Percentiles rank a stretch among this genome's conserved stretches.
Conservation (phyloP, 2,329 filamentous ascomycete genomes). For the Chrysosporium keratinophilum region DNA sequence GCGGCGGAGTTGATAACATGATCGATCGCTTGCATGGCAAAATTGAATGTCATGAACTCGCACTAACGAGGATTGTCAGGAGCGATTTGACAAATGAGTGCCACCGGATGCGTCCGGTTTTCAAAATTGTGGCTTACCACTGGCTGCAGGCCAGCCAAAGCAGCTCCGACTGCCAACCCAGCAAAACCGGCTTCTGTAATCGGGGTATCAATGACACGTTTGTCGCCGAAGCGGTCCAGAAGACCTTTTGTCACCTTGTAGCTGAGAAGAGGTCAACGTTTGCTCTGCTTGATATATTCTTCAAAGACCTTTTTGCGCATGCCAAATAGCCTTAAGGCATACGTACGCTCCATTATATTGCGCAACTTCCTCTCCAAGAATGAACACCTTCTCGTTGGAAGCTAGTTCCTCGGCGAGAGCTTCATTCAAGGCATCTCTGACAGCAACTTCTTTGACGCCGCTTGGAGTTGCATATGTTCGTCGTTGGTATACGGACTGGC, state of each 20-base stretch:
- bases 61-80: slow-evolving; percentile 44
- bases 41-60: slow-evolving; percentile 99
- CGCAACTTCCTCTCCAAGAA: slow-evolving; percentile 95
- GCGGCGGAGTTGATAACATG: slow-evolving; percentile 98
- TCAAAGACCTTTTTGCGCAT: too few species aligned
- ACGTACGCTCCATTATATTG: slow-evolving; percentile 92
- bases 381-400: slow-evolving; percentile 84
- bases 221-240: slow-evolving; percentile 91
- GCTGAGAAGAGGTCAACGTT: slow-evolving; percentile 30
- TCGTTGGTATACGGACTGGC: slow-evolving; percentile 39
- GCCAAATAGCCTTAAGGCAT: neutral
- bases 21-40: slow-evolving; percentile 99
- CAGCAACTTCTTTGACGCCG: slow-evolving; percentile 83
- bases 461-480: slow-evolving; percentile 48
- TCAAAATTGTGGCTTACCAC: slow-evolving; percentile 56
- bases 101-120: neutral
- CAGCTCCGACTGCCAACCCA: slow-evolving; percentile 88
- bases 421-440: slow-evolving; percentile 95
- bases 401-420: slow-evolving; percentile 96
- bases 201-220: slow-evolving; percentile 93
- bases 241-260: slow-evolving; percentile 99
- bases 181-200: slow-evolving; percentile 96
- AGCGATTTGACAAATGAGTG: neutral
- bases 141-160: slow-evolving; percentile 85
- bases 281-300: too few species aligned